Evolutionary conservation across 768 basidiomycete species (phyloP).

Genomic region (Suillus discolor): DNA sequence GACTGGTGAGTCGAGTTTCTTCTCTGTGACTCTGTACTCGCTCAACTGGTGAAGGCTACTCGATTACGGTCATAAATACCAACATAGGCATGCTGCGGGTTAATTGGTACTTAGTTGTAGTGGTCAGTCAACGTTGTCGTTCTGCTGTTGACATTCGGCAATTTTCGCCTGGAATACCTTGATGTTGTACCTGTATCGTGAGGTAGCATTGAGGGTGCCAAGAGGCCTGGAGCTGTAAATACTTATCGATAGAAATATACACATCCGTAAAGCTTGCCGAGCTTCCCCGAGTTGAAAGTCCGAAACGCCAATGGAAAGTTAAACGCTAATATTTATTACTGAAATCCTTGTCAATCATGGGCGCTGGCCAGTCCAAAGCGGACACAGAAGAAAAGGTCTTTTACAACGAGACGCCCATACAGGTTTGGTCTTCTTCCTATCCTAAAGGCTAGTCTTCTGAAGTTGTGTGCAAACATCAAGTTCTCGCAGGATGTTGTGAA

Average conservation of each 20-base stretch:
- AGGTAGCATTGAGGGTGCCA: not conserved
- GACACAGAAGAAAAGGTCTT: constrained; percentile 60
- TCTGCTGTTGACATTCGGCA: not conserved
- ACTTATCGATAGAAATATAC: not conserved
- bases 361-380: constrained; percentile 67
- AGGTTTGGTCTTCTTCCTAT: constrained; percentile 38
- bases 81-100: constrained; percentile 29
- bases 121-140: not conserved
- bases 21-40: constrained; percentile 5
- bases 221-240: not conserved
- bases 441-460: not conserved
- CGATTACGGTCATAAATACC: constrained; percentile 51
- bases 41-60: constrained; percentile 40
- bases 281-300: not conserved
- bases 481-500: constrained; percentile 85
- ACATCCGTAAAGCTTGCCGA: not conserved
- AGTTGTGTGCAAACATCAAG: constrained; percentile 38
- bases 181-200: not conserved
- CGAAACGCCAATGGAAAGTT: not conserved
- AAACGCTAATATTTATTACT: not conserved
- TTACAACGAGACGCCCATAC: constrained; percentile 53
- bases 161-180: not conserved
- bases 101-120: not conserved
- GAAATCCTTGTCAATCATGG: constrained; percentile 45
- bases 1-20: constrained; percentile 68